These are phyloP conservation scores for Notholithocarpus densiflorus DNA, from an alignment of 306 rosid genomes.

Conservation along the genomic window DNA sequence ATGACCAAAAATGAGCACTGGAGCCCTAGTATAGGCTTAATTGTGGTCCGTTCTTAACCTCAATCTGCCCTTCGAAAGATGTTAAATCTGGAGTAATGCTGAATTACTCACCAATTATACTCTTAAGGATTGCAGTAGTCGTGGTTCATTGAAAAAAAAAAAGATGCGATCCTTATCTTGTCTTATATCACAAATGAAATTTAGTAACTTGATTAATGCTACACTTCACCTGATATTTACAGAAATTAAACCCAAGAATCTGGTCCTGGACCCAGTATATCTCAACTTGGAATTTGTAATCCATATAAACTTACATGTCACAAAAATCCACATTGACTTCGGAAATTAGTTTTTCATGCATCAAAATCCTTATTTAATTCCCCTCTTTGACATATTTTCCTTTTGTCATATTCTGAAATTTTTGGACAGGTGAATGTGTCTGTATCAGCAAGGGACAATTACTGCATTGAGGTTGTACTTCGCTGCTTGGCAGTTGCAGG, in stretches of 20 bases:
- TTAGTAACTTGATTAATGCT: neutral
- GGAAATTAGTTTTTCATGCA: slow-evolving; percentile 6
- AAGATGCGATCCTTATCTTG: neutral
- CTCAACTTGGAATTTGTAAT: neutral
- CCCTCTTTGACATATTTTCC: slow-evolving; percentile 3
- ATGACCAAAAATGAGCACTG: too few species aligned
- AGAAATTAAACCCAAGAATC: neutral
- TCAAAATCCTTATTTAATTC: slow-evolving; percentile 1
- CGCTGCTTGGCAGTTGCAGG: slow-evolving; percentile 79
- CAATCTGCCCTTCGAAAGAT: neutral
- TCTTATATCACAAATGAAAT: neutral
- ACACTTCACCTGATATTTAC: neutral
- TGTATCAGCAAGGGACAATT: slow-evolving; percentile 61
- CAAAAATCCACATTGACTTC: slow-evolving; percentile 7
- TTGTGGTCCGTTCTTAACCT: too few species aligned
- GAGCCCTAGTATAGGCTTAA: too few species aligned
- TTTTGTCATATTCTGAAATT: slow-evolving; percentile 20
- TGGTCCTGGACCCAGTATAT: neutral
- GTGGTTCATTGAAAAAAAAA: neutral
- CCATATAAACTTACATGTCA: neutral
- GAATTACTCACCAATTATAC: neutral
- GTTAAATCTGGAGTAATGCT: neutral
- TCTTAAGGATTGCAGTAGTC: neutral
- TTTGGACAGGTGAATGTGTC: slow-evolving; percentile 65
- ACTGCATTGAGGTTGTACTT: slow-evolving; percentile 81